Evolutionary conservation across 225 moss, liverwort and hornwort species (phyloP).

Genomic region (Bryum argenteum): DNA sequence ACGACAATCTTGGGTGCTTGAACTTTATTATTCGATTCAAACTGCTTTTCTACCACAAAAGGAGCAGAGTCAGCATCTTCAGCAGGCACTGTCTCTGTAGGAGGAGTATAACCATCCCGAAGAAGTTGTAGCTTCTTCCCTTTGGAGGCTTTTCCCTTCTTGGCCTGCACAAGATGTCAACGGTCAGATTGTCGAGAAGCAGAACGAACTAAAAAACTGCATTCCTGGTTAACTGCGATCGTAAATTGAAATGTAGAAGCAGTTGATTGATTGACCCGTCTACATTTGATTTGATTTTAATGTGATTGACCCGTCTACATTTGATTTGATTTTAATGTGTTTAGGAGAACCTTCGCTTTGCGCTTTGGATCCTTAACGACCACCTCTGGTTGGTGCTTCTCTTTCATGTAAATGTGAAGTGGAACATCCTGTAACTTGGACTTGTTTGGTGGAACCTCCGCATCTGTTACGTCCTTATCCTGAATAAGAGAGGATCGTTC

Average conservation of each 20-base stretch:
- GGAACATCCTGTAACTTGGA: conserved; percentile 41
- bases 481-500: conserved; percentile 27
- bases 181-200: conserved; percentile 7
- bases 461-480: conserved; percentile 30
- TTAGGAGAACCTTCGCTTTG: conserved; percentile 45
- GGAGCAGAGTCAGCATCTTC: conserved; percentile 39
- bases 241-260: not conserved
- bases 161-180: conserved; percentile 41
- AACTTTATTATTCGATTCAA: conserved; percentile 35
- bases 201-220: conserved; percentile 3
- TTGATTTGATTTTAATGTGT: conserved; percentile 16
- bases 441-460: conserved; percentile 20
- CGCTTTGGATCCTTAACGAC: conserved; percentile 45
- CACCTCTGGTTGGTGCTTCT: conserved; percentile 48
- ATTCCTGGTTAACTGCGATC: not conserved
- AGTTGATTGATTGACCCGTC: conserved; percentile 32
- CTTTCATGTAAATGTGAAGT: conserved; percentile 58
- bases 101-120: conserved; percentile 63
- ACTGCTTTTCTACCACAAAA: conserved; percentile 24
- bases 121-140: conserved; percentile 58
- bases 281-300: conserved; percentile 9
- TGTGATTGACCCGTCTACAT: conserved; percentile 32
- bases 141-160: conserved; percentile 55
- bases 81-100: conserved; percentile 43
- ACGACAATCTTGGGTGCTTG: conserved; percentile 29